Conservation (phyloP, 1,284 basidiomycete species). For the Wallemia mellicola region DNA sequence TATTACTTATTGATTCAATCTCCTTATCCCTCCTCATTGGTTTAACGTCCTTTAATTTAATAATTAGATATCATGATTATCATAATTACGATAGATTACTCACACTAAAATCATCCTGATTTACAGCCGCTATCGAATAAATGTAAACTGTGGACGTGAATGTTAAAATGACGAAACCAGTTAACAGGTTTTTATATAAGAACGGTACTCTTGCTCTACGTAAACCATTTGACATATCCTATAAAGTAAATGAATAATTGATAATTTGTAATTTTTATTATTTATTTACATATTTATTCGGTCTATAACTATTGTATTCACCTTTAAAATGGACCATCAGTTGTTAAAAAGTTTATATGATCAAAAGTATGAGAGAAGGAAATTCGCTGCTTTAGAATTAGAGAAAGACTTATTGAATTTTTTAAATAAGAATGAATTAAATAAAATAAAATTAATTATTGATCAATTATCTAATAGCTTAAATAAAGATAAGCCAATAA, state of each 20-base stretch:
- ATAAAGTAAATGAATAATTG: neutral
- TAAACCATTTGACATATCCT: slow-evolving; percentile 62
- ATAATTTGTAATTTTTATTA: neutral
- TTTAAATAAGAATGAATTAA: slow-evolving; percentile 43
- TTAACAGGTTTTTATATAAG: slow-evolving; percentile 42
- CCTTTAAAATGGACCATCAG: neutral
- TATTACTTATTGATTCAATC: too few relatives aligned
- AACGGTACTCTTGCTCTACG: slow-evolving; percentile 63
- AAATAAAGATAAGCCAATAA: slow-evolving; percentile 43
- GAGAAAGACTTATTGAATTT: slow-evolving; percentile 58
- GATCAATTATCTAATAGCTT: slow-evolving; percentile 87
- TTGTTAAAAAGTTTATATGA: slow-evolving; percentile 11
- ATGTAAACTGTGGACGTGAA: slow-evolving; percentile 65
- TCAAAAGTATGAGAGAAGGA: slow-evolving; percentile 56
- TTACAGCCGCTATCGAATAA: slow-evolving; percentile 76
- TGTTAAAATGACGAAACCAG: slow-evolving; percentile 35
- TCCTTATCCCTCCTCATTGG: neutral
- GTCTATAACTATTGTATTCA: neutral
- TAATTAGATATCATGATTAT: too few relatives aligned
- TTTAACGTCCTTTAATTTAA: neutral
- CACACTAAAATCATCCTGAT: slow-evolving; percentile 51
- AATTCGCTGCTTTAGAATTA: slow-evolving; percentile 75
- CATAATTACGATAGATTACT: neutral
- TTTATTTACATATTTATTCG: neutral
- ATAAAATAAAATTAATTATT: slow-evolving; percentile 57